Evolutionary conservation across 495 filamentous ascomycete species (phyloP), one percentile per base, ranked within the genome.

Genomic region (Aspergillus conjunctus): DNA sequence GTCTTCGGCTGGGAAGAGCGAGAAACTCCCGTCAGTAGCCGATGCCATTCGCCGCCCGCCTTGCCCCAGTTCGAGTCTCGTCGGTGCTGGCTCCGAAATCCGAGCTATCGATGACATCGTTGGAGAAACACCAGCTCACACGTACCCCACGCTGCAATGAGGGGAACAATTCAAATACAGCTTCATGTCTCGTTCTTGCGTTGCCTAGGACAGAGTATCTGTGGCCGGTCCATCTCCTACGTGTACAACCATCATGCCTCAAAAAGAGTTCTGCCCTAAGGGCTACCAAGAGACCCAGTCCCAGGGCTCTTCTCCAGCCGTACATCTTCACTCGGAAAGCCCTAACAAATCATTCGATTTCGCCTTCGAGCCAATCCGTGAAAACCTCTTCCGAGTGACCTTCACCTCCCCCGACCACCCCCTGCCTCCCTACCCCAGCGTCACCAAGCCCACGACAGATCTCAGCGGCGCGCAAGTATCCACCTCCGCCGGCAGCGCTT

Each of bases 381-480:
- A 81, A 15, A 84, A 86, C 49, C 71, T 89, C 4, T 89, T 88
- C 69, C 79, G 87, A 18, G 87, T 85, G 34, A 85, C 82, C 9
- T 89, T 89, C 70, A 78, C 83, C 26, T 85, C 85, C 8, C 57
- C 71, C 34, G 67, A 77, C 14, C 85, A 88, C 64, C 80, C 80
- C 20, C 65, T 87, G 18, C 83, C 87, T 39, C 85, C 84, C 7
- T 81, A 82, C 71, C 85, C 85, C 20, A 87, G 82, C 56, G 77
- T 85, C 17, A 71, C 63, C 22, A 77, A 76, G 39, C 85, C 81
- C 10, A 64, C 73, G 22, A 69, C 70, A 33, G 63, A 73, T 51
- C 62, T 78, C 11, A 51, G 68, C 11, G 53, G 67, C 62, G 57
- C 63, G 51, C 67, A 66, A 39, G 59, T 69, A 8, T 66, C 66